Conservation (phyloP, 1,284 basidiomycete species). For the Caloboletus firmus region DNA sequence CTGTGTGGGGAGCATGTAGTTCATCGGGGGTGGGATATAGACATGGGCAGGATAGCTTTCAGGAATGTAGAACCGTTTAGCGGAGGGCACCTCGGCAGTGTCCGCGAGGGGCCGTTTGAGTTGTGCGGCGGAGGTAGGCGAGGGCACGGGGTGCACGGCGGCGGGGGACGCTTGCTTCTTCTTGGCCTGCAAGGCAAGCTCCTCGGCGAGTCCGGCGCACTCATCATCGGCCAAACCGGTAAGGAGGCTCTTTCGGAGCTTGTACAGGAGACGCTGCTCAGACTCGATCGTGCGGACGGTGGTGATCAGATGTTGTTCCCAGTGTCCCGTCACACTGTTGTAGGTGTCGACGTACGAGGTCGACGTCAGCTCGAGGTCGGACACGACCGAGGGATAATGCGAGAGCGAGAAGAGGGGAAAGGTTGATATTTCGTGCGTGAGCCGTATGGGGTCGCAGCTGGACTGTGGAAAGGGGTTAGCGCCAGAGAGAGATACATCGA, state of each 20-base stretch:
- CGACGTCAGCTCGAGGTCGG: constrained; percentile 50
- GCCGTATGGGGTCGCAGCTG: constrained; percentile 56
- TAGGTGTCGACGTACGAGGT: constrained; percentile 61
- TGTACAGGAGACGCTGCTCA: constrained; percentile 56
- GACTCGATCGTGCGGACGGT: constrained; percentile 44
- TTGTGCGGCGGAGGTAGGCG: constrained; percentile 3
- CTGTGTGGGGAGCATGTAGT: constrained; percentile 31
- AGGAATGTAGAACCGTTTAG: constrained; percentile 32
- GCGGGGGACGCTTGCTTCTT: constrained; percentile 17
- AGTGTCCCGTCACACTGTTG: constrained; percentile 51
- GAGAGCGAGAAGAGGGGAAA: constrained; percentile 67
- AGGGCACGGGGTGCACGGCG: not conserved
- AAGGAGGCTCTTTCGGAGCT: constrained; percentile 55
- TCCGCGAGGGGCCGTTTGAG: constrained; percentile 26
- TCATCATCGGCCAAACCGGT: constrained; percentile 56
- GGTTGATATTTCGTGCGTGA: constrained; percentile 57
- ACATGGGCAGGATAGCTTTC: constrained; percentile 32
- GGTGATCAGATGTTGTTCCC: constrained; percentile 53
- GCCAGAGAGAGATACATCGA: not conserved
- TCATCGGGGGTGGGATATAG: constrained; percentile 34
- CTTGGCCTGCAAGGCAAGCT: constrained; percentile 47
- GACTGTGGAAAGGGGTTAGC: constrained; percentile 40
- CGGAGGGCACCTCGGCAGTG: constrained; percentile 27
- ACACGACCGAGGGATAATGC: constrained; percentile 48
- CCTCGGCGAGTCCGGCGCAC: constrained; percentile 54